Evolutionary conservation across 2,329 filamentous ascomycete species (phyloP), one percentile per base, ranked within the genome.

Genomic region (Ascochyta clinopodiicola): DNA sequence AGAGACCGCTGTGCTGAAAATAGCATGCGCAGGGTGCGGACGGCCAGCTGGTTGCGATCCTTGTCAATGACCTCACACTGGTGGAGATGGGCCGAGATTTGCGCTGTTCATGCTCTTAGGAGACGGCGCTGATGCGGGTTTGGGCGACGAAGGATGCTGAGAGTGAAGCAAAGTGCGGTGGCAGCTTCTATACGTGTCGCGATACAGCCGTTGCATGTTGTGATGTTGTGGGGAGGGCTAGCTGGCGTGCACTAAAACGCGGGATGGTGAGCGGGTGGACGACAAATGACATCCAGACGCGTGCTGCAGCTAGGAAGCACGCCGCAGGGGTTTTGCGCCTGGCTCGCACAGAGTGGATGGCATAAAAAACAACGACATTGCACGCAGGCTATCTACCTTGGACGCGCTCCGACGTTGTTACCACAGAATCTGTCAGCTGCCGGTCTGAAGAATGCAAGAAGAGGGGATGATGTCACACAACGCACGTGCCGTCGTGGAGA

Each of bases 61-160:
- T 55, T 45, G 70, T 73, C 70, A 61, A 74, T 73, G 71, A 74
- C 69, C 67, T 73, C 69, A 73, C 63, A 51, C 42, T 43, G 38
- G 57, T 56, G 47, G 44, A 43, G 52, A 37, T 56, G 19, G 25
- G 46, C 42, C 31, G 46, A 36, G 52, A 56, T 51, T 37, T 46
- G 52, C 52, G 36, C 52, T 56, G 52, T 46, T 56, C 52, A 56
- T 56, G 46, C 52, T 44, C 34, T 21, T 13, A 37, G 31, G 21
- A 6, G 27, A 45, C 46, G 31, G 42, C 24, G 29, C 37, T 51
- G 42, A 17, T 19, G 51, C 46, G 19, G 31, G 36, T 38, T 54
- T 9, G 24, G 27, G 43, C 8, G 13, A 4, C 19, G 25, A 37
- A 46, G 42, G 37, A 43, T 45, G 13, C 12, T 10, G 29, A 27